phyloP scores from a whole-genome alignment of 495 filamentous ascomycete genomes.

The Neurospora sp. region DNA sequence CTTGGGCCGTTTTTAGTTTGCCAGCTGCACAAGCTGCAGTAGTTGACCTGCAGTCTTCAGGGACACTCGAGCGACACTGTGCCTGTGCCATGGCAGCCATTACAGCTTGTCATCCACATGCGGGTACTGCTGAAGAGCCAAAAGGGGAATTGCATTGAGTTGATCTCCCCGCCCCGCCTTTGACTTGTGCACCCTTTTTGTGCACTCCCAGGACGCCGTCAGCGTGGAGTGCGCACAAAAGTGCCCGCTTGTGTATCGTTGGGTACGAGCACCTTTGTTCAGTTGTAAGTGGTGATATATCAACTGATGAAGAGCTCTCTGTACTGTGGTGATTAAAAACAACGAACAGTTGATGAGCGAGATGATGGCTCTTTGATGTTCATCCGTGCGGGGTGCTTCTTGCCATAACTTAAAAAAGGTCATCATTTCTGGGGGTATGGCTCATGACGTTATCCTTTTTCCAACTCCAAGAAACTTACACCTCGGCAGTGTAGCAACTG shows the following conservation, averaged over 20 bases:
- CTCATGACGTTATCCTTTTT: not conserved
- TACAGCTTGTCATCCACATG: not conserved
- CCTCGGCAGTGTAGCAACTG: not conserved
- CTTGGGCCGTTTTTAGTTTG: not conserved
- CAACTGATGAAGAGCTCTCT: not conserved
- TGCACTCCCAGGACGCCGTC: not conserved
- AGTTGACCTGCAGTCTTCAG: not conserved
- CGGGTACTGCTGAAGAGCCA: not conserved
- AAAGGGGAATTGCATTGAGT: not conserved
- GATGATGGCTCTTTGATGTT: not conserved
- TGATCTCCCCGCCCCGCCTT: not conserved
- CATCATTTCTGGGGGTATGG: not conserved
- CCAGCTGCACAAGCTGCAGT: not conserved
- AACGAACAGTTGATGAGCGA: not conserved
- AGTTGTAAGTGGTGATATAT: not conserved
- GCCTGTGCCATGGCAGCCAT: not conserved
- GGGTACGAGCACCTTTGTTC: not conserved
- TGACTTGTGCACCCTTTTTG: not conserved
- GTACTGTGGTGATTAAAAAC: not conserved
- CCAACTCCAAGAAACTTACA: not conserved
- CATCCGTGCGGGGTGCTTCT: not conserved
- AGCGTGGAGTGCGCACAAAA: not conserved
- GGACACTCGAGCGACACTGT: not conserved
- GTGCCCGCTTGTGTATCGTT: not conserved
- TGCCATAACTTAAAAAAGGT: not conserved